Evolutionary conservation across 1,284 basidiomycete species (phyloP), one percentile per base, ranked within the genome.

Genomic region (Trametes hirsuta): DNA sequence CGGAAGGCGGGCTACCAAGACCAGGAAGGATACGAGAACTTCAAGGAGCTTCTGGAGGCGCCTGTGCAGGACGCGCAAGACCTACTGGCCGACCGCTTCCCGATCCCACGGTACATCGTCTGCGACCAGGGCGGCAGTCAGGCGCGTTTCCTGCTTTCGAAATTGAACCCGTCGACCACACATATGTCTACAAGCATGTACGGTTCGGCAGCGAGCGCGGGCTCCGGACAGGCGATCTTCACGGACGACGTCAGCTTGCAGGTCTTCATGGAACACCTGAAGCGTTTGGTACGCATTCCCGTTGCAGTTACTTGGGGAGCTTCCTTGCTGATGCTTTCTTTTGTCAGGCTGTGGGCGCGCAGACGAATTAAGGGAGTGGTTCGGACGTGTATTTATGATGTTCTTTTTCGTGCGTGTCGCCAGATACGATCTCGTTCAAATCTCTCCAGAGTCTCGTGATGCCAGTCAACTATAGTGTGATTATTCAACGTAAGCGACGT

Each of bases 1-100:
- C 86, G 97, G 58, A 98, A 99, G 77, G 94, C 95, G n/a, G 95
- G 96, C 6, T 99, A 99, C 74, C 97, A 99, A 73, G 96, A 99
- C 9, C 96, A 98, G 77, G 97, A 98, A 72, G 97, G 95, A 37
- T 98, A 99, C 66, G 97, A 98, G 75, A 98, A 98, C 79, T 95
- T 99, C 78, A 95, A 95, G 72, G 95, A 98, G 77, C 79, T 98
- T 58, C 83, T 99, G 40, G 94, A 95, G 71, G 80, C 86, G 15
- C 97, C 97, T 1, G 86, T 85, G 37, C 81, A 79, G 15, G 90
- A 93, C 73, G 91, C 91, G 47, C 90, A 97, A 87, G 97, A 99
- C 68, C 84, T 99, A 35, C 86, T 99, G 34, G 87, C 90, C 37
- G 97, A 99, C 74, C 91, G 97, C 35, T 95, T 94, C 84, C 97